phyloP scores from a whole-genome alignment of 2,329 filamentous ascomycete genomes.

The Fusarium veterinarium region DNA sequence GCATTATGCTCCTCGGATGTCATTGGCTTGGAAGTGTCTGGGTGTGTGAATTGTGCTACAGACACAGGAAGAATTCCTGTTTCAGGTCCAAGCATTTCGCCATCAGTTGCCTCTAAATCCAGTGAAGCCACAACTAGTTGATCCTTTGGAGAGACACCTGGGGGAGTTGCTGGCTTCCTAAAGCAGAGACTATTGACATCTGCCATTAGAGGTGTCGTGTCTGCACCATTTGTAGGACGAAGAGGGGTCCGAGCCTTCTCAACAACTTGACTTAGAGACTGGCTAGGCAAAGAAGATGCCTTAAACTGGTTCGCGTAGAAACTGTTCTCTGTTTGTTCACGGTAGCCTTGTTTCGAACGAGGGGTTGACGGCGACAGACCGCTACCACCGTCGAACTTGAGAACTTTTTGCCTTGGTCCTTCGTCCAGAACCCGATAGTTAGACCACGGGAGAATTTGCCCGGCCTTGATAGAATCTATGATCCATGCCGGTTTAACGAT shows the following conservation, averaged over 20 bases:
- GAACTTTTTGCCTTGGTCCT: constrained; percentile 81
- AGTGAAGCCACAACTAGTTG: neutral
- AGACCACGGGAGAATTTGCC: constrained; percentile 86
- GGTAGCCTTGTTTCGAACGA: constrained; percentile 72
- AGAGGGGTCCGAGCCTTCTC: constrained; percentile 45
- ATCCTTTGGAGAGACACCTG: neutral
- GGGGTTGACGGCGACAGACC: constrained; percentile 74
- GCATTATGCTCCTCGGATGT: constrained; percentile 96
- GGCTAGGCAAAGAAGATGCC: constrained; percentile 47
- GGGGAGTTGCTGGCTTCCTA: neutral
- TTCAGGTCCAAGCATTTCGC: neutral
- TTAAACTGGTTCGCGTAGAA: constrained; percentile 83
- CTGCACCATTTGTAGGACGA: neutral
- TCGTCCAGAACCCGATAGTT: constrained; percentile 87
- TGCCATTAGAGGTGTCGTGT: neutral
- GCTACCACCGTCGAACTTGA: constrained; percentile 71
- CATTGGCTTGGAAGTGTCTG: constrained; percentile 66
- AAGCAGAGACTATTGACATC: neutral
- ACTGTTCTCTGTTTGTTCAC: constrained; percentile 82
- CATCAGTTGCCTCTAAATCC: neutral
- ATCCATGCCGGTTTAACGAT: constrained; percentile 97
- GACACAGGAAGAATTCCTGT: neutral
- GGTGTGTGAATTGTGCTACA: neutral
- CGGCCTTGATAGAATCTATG: constrained; percentile 85
- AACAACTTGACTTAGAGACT: constrained; percentile 44